These are phyloP conservation scores for Leptographium wingfieldii DNA, from an alignment of 2,329 filamentous ascomycete genomes.

Conservation along the genomic window DNA sequence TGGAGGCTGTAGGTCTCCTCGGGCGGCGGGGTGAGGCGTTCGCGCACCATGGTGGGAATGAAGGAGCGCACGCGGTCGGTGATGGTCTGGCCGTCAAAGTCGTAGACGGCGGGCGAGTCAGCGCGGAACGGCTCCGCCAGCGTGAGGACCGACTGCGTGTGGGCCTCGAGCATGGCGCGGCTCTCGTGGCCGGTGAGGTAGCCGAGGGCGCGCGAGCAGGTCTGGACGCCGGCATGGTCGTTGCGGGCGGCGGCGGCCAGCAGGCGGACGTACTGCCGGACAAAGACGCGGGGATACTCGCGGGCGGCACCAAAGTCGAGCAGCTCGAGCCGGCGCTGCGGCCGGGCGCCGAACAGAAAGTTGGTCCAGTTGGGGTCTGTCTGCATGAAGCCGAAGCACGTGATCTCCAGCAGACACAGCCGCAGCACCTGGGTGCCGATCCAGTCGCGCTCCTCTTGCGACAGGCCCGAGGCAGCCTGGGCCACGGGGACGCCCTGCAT, in stretches of 20 bases:
- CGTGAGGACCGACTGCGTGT: conserved; percentile 76
- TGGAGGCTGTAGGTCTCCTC: conserved; percentile 97
- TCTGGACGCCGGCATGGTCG: conserved; percentile 51
- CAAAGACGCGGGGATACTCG: conserved; percentile 71
- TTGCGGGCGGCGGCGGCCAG: conserved; percentile 65
- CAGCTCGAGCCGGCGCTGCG: conserved; percentile 62
- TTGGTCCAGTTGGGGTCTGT: conserved; percentile 99
- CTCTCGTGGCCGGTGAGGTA: conserved; percentile 91
- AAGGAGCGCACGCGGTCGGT: conserved; percentile 80
- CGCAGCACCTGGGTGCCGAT: conserved; percentile 89
- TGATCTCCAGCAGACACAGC: conserved; percentile 83
- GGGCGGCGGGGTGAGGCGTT: conserved; percentile 78
- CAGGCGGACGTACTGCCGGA: conserved; percentile 65
- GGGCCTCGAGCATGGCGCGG: conserved; percentile 74
- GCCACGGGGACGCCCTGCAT: conserved; percentile 82
- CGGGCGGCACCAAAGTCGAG: conserved; percentile 91
- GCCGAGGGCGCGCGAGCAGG: conserved; percentile 63
- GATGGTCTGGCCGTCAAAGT: conserved; percentile 90
- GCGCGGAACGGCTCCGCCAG: conserved; percentile 82
- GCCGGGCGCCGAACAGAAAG: conserved; percentile 70
- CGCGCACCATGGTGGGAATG: conserved; percentile 87
- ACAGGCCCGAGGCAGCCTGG: conserved; percentile 54
- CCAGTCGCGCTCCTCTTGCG: conserved; percentile 81
- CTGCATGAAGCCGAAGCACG: conserved; percentile 96
- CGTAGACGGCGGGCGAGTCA: conserved; percentile 69